phyloP scores from a whole-genome alignment of 768 basidiomycete genomes.

The Kwoniella pini region DNA sequence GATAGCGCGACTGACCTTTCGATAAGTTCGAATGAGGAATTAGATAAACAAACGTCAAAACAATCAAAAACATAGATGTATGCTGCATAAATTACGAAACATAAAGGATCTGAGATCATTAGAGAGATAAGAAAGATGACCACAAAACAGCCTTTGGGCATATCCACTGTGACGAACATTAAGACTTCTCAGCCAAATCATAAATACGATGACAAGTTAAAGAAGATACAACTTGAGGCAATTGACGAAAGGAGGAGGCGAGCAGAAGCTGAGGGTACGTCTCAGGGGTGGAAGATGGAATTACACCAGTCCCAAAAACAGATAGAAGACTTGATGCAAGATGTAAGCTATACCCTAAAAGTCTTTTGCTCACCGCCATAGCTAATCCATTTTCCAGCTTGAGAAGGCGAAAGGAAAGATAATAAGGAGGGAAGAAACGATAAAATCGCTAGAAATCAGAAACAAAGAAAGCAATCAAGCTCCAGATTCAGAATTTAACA shows the following conservation, averaged over 20 bases:
- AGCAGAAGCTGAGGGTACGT: conserved; percentile 26
- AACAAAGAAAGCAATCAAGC: not conserved
- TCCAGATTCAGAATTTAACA: conserved; percentile 14
- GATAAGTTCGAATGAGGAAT: not conserved
- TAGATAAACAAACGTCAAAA: conserved; percentile 5
- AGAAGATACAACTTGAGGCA: conserved; percentile 17
- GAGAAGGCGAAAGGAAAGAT: conserved; percentile 27
- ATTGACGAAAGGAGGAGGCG: conserved; percentile 11
- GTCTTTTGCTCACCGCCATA: not conserved
- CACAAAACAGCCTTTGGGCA: not conserved
- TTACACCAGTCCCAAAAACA: not conserved
- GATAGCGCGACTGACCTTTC: conserved; percentile 17
- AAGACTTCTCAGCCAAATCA: not conserved
- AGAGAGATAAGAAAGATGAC: not conserved
- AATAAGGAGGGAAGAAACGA: conserved; percentile 26
- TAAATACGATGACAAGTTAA: conserved; percentile 2
- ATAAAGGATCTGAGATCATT: too few species aligned
- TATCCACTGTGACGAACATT: conserved; percentile 2
- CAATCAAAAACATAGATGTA: too few species aligned
- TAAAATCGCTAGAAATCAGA: conserved; percentile 4
- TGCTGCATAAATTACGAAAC: too few species aligned
- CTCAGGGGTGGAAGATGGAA: conserved; percentile 19
- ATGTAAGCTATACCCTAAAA: conserved; percentile 3
- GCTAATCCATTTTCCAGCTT: conserved; percentile 15
- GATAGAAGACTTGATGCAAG: conserved; percentile 9